Evolutionary conservation across 176 grass and related monocot genomes (phyloP).

Genomic region (Rhynchospora pubera): DNA sequence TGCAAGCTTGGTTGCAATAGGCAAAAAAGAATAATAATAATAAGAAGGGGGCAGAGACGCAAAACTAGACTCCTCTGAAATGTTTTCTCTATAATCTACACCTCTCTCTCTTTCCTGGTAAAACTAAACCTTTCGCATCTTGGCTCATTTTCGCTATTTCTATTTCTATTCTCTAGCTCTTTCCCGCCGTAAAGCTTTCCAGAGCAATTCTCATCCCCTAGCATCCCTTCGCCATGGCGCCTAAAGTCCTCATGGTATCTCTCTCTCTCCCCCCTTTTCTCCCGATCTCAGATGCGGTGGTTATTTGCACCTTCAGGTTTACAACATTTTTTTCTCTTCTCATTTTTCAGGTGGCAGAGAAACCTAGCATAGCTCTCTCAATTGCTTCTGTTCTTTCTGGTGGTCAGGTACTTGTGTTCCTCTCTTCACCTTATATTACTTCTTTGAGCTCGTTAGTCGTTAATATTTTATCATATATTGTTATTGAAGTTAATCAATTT

Average conservation of each 20-base stretch:
- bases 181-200: not conserved
- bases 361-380: slow-evolving; percentile 90
- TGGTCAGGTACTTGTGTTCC: slow-evolving; percentile 32
- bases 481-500: not conserved
- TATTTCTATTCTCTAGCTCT: not conserved
- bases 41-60: not conserved
- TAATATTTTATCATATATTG: too few species aligned
- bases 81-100: not conserved
- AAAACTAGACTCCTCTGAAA: not conserved
- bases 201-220: not conserved
- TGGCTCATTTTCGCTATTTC: not conserved
- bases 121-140: not conserved
- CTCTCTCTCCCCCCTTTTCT: not conserved
- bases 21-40: too few species aligned
- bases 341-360: slow-evolving; percentile 77
- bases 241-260: slow-evolving; percentile 75
- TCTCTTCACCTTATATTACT: not conserved
- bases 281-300: not conserved
- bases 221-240: slow-evolving; percentile 42
- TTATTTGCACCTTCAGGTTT: not conserved
- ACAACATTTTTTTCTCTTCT: not conserved
- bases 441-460: not conserved
- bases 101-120: not conserved
- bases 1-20: too few species aligned
- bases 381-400: slow-evolving; percentile 73